Conservation (phyloP, 2,329 filamentous ascomycete species). For the Scleromitrula shiraiana region DNA sequence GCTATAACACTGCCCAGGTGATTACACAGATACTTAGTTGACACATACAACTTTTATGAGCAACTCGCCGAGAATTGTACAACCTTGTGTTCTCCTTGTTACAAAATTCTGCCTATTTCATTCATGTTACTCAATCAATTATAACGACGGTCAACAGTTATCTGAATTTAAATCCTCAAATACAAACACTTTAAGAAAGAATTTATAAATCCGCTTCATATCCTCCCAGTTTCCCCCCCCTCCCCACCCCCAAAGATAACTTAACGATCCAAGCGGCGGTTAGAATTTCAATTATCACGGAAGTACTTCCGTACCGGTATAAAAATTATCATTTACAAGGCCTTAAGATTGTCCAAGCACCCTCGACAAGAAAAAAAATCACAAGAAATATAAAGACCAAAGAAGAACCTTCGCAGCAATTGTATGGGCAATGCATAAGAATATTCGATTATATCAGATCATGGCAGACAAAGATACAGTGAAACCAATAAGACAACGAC, state of each 20-base stretch:
- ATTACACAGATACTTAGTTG: background rate
- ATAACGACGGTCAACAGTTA: no score
- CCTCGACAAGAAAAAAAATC: background rate
- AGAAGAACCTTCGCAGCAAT: background rate
- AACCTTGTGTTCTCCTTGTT: conserved; percentile 4
- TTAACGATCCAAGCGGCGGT: no score
- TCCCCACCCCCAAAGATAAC: background rate
- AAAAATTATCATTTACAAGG: no score
- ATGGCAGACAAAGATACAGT: conserved; percentile 1
- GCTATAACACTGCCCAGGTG: background rate
- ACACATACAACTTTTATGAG: background rate
- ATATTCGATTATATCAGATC: conserved; percentile 1
- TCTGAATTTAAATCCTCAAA: background rate
- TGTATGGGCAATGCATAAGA: conserved; percentile 1
- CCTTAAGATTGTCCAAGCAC: no score
- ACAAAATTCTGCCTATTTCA: conserved; percentile 5
- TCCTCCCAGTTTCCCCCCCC: background rate
- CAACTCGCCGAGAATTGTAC: background rate
- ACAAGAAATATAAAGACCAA: background rate
- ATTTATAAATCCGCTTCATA: background rate
- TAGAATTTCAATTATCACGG: no score
- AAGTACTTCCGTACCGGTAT: no score
- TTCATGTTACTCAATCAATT: no score
- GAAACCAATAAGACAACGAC: conserved; percentile 12
- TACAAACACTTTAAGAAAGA: no score